Percentiles rank a stretch among this genome's conserved stretches.
These are phyloP conservation scores for Nannochloropsis gaditana DNA, from an alignment of 108 stramenopile species.

Conservation along the genomic window DNA sequence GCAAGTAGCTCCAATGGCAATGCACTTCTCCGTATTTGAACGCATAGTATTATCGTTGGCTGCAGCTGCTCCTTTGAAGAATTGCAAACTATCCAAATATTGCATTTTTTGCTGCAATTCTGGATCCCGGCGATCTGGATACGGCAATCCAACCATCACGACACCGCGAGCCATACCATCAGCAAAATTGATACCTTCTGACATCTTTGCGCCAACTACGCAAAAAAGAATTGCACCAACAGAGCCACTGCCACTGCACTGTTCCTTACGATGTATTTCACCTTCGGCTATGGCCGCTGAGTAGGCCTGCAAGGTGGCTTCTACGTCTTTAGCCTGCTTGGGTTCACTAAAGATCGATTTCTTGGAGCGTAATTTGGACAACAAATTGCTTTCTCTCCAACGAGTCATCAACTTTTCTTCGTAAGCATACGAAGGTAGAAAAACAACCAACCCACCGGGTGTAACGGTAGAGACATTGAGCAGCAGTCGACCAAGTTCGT, in stretches of 20 bases:
- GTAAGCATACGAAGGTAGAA: conserved; percentile 85
- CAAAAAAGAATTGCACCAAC: conserved; percentile 79
- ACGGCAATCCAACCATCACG: conserved; percentile 94
- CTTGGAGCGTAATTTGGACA: conserved; percentile 56
- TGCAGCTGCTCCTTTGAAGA: background rate
- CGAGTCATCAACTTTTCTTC: conserved; percentile 67
- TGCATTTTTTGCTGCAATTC: conserved; percentile 84
- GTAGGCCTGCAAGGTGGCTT: conserved; percentile 63
- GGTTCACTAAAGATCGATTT: conserved; percentile 76
- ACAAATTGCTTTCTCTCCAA: conserved; percentile 63
- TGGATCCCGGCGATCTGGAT: conserved; percentile 88
- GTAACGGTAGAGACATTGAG: conserved; percentile 61
- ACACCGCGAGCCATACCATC: conserved; percentile 92
- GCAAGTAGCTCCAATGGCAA: background rate
- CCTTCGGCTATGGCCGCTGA: conserved; percentile 53
- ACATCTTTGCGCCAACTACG: conserved; percentile 94
- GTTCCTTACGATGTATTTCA: background rate
- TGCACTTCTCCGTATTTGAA: background rate
- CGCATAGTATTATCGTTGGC: background rate
- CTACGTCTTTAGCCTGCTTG: conserved; percentile 65
- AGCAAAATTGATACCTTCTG: conserved; percentile 97
- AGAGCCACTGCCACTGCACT: conserved; percentile 23
- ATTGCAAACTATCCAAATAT: conserved; percentile 41
- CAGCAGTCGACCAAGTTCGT: conserved; percentile 74
- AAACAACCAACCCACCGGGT: conserved; percentile 85